Evolutionary conservation across 1,284 basidiomycete species (phyloP), one percentile per base, ranked within the genome.

Genomic region (Moesziomyces sp.): DNA sequence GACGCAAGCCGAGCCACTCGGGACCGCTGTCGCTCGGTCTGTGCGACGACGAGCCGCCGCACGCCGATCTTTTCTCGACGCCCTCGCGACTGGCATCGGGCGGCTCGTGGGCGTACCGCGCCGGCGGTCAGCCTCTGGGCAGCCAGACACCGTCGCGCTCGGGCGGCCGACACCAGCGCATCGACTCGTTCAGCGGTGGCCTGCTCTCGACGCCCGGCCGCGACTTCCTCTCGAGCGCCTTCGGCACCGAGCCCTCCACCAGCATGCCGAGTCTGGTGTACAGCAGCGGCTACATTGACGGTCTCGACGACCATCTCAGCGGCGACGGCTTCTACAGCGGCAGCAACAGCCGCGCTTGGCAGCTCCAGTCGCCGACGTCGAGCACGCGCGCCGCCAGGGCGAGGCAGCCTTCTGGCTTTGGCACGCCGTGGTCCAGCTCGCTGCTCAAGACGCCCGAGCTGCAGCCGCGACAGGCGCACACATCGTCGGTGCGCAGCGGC

Each of bases 21-120:
- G 64, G 64, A 18, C 59, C 64, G 9, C 64, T 73, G 21, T 64
- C 57, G 16, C 46, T 73, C 19, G 70, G 64, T 35, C 54, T 75
- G 9, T 62, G 58, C 11, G 73, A 67, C 38, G 67, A 71, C 38
- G 67, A 71, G 23, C 51, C 49, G 24, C 59, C 54, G 18, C 73
- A 77, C 34, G 68, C 74, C 53, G 77, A 79, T 43, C 52, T 77
- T 40, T 79, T 78, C 35, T 79, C 77, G 34, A 79, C 76, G 18
- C 77, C 77, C 13, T 79, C 76, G 19, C 62, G 74, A 34, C 57
- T 78, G n/a, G 59, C 67, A 11, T 63, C 60, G 2, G 76, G 77
- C 23, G 58, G 70, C 23, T 60, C 72, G 7, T 68, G 73, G 68
- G 72, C 60, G 19, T 58, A 71, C 42, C 57, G 58, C 5, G 46